Evolutionary conservation across 352 stramenopile genomes (phyloP).

Genomic region (Pythium rhizo-oryzae): DNA sequence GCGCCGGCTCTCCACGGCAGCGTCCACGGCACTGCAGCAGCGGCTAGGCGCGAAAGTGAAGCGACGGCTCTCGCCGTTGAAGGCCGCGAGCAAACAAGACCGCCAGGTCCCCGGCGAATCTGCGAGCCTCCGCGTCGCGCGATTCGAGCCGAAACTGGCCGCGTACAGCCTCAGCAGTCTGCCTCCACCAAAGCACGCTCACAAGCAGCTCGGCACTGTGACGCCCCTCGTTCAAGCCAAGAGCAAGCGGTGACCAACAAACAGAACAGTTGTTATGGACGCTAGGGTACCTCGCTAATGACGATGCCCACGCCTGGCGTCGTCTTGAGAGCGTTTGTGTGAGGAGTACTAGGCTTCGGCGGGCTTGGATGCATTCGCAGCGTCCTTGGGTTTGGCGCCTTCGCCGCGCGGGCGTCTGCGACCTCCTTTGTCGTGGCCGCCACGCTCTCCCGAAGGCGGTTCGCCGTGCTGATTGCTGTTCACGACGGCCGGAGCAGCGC

Average conservation of each 20-base stretch:
- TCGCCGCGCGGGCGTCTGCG: neutral
- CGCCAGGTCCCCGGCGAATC: neutral
- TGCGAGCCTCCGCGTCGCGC: constrained; percentile 33
- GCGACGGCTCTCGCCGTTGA: constrained; percentile 23
- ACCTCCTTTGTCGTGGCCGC: neutral
- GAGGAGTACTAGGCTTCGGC: neutral
- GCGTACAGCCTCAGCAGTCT: constrained; percentile 59
- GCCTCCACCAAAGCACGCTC: constrained; percentile 16
- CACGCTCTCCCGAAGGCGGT: neutral
- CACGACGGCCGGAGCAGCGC: neutral
- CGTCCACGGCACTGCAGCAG: constrained; percentile 8
- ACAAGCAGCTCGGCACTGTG: neutral
- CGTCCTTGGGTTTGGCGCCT: neutral
- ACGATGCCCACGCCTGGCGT: neutral
- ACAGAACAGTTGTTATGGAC: neutral
- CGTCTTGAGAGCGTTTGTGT: too few species aligned
- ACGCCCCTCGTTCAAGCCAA: neutral
- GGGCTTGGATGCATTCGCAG: neutral
- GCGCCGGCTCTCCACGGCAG: constrained; percentile 15
- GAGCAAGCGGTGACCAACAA: neutral
- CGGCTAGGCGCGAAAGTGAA: constrained; percentile 26
- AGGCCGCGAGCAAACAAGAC: constrained; percentile 4
- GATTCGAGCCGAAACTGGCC: constrained; percentile 36
- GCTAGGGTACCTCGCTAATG: neutral
- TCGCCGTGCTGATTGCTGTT: neutral